phyloP scores from a whole-genome alignment of 2,329 filamentous ascomycete genomes.

The Daldinia sp. region DNA sequence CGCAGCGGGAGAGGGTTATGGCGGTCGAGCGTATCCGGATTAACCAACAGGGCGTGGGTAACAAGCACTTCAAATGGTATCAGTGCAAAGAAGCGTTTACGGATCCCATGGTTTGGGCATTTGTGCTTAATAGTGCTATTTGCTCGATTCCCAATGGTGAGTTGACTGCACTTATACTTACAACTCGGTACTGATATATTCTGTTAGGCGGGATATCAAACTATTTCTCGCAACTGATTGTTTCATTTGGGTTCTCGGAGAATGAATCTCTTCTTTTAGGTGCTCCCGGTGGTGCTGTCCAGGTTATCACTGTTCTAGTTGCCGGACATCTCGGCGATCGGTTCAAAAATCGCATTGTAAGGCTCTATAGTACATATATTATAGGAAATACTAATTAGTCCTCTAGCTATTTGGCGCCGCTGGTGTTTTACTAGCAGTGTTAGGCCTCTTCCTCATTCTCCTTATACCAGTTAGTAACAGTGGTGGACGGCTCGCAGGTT shows the following conservation, averaged over 20 bases:
- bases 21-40: constrained; percentile 61
- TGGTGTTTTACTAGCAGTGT: constrained; percentile 61
- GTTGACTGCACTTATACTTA: not conserved
- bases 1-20: constrained; percentile 65
- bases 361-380: constrained; percentile 13
- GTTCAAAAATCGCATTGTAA: constrained; percentile 61
- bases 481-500: constrained; percentile 67
- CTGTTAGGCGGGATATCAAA: constrained; percentile 45
- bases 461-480: constrained; percentile 66
- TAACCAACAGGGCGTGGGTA: constrained; percentile 74
- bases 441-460: constrained; percentile 71
- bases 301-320: constrained; percentile 65
- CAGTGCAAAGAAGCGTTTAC: constrained; percentile 58
- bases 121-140: constrained; percentile 47
- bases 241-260: constrained; percentile 68
- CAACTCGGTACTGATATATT: not conserved
- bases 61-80: constrained; percentile 72
- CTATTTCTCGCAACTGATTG: constrained; percentile 54
- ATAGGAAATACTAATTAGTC: constrained; percentile 11
- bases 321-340: constrained; percentile 62
- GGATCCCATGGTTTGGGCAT: constrained; percentile 51
- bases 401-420: constrained; percentile 57
- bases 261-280: constrained; percentile 71
- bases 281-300: constrained; percentile 70
- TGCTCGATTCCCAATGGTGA: constrained; percentile 51